phyloP scores from a whole-genome alignment of 1,284 basidiomycete species.

The Neonothopanus nambi region DNA sequence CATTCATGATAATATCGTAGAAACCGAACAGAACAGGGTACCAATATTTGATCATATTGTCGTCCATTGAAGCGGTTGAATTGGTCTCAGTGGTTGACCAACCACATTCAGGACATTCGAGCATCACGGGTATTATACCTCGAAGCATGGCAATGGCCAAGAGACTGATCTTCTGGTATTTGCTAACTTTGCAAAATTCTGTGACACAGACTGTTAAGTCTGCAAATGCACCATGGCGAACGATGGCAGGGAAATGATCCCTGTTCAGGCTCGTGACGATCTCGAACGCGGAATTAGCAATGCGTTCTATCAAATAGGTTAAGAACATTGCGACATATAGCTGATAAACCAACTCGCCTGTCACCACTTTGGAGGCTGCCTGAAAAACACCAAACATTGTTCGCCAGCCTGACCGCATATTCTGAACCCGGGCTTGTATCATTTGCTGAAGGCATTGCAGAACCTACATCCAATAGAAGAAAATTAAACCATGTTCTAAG shows the following conservation, averaged over 20 bases:
- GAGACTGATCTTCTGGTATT: conserved; percentile 97
- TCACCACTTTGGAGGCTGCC: conserved; percentile 92
- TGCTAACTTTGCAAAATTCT: conserved; percentile 98
- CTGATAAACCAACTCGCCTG: conserved; percentile 50
- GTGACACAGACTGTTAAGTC: conserved; percentile 97
- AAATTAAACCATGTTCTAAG: neutral
- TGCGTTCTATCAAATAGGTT: conserved; percentile 68
- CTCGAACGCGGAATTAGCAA: conserved; percentile 94
- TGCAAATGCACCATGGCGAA: conserved; percentile 92
- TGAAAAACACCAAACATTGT: conserved; percentile 99
- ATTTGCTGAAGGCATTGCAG: conserved; percentile 99
- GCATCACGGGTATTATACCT: conserved; percentile 89
- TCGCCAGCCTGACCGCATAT: conserved; percentile 97
- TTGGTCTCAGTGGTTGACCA: conserved; percentile 41
- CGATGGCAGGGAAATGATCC: conserved; percentile 89
- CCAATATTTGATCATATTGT: conserved; percentile 95
- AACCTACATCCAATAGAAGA: conserved; percentile 52
- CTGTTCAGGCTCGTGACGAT: conserved; percentile 91
- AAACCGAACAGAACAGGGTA: conserved; percentile 96
- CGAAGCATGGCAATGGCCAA: conserved; percentile 97
- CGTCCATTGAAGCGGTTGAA: conserved; percentile 52
- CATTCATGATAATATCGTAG: conserved; percentile 99
- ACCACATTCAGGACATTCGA: conserved; percentile 81
- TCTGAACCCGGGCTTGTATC: conserved; percentile 94
- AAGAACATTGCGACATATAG: neutral